Evolutionary conservation across 2,329 filamentous ascomycete species (phyloP).

Genomic region (Aspergillus fischeri): DNA sequence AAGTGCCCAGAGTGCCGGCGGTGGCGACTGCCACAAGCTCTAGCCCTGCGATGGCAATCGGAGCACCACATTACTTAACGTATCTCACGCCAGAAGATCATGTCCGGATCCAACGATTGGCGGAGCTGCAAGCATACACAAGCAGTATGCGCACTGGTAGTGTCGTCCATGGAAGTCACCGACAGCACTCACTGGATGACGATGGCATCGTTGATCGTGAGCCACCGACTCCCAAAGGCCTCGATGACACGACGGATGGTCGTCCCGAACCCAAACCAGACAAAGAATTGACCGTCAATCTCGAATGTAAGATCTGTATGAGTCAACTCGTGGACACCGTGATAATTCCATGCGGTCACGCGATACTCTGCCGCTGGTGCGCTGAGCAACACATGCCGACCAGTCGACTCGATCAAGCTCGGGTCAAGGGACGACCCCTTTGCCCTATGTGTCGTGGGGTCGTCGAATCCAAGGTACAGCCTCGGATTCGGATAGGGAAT

Average conservation of each 20-base stretch:
- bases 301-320: slow-evolving; percentile 53
- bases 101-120: neutral
- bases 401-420: slow-evolving; percentile 31
- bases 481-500: neutral
- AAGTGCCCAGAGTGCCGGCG: neutral
- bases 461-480: slow-evolving; percentile 25
- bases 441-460: slow-evolving; percentile 28
- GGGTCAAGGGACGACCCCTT: slow-evolving; percentile 11
- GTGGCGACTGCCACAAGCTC: neutral
- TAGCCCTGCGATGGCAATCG: neutral
- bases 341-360: slow-evolving; percentile 52
- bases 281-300: slow-evolving; percentile 46
- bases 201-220: neutral
- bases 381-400: slow-evolving; percentile 48
- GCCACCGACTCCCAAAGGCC: slow-evolving; percentile 23
- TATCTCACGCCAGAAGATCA: neutral
- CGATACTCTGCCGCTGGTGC: slow-evolving; percentile 54
- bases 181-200: slow-evolving; percentile 1
- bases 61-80: neutral
- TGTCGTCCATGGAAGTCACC: neutral
- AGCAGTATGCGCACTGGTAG: neutral
- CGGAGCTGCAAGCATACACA: neutral
- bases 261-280: slow-evolving; percentile 47
- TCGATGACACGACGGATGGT: slow-evolving; percentile 44
- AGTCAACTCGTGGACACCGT: slow-evolving; percentile 50